A percentile compares a stretch with the other conserved stretches of the same genome.
These are phyloP conservation scores for Escovopsis sp. DNA, from an alignment of 2,329 filamentous ascomycete species.

Conservation along the genomic window DNA sequence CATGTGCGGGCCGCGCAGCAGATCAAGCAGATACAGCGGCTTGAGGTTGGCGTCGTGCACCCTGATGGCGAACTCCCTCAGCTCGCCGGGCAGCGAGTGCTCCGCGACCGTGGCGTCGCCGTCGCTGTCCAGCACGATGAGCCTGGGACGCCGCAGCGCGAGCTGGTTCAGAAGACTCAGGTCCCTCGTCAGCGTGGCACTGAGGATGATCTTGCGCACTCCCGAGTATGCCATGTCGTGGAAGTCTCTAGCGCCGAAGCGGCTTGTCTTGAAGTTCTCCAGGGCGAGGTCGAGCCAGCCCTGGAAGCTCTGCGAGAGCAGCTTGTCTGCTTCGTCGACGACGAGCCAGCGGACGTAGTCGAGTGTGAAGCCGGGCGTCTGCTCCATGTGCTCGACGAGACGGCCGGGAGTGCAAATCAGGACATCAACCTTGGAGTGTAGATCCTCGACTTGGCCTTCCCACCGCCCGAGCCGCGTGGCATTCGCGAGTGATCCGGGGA, in stretches of 20 bases:
- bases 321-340: constrained; percentile 85
- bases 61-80: constrained; percentile 53
- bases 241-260: constrained; percentile 38
- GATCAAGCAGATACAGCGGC: constrained; percentile 70
- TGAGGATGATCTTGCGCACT: constrained; percentile 72
- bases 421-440: constrained; percentile 65
- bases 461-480: constrained; percentile 20
- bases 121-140: constrained; percentile 58
- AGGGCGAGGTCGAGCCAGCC: constrained; percentile 71
- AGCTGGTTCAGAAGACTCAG: constrained; percentile 64
- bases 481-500: constrained; percentile 8
- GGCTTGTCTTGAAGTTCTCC: constrained; percentile 35
- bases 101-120: constrained; percentile 25
- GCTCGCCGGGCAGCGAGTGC: constrained; percentile 43
- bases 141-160: constrained; percentile 55
- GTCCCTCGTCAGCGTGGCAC: constrained; percentile 84
- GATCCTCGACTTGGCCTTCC: constrained; percentile 42
- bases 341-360: constrained; percentile 74
- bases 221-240: constrained; percentile 35
- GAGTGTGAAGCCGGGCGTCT: constrained; percentile 69
- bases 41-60: constrained; percentile 57
- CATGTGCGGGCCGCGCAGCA: constrained; percentile 48
- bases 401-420: constrained; percentile 85
- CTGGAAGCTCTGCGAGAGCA: constrained; percentile 84
- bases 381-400: constrained; percentile 77